These are phyloP conservation scores for Ganoderma boninense DNA, from an alignment of 1,284 basidiomycete genomes.

Conservation along the genomic window DNA sequence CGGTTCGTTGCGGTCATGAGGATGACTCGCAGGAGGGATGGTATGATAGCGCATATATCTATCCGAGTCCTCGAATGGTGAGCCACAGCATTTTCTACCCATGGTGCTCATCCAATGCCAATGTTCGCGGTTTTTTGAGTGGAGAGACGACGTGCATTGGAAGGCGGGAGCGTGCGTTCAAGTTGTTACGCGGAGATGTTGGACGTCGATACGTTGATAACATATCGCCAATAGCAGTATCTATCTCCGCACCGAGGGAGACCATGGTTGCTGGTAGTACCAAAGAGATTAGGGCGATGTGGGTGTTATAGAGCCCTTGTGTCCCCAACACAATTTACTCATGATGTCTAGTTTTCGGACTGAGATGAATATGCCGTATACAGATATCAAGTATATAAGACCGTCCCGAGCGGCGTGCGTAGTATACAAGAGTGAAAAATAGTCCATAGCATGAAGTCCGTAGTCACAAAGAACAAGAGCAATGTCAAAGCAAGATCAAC, in stretches of 20 bases:
- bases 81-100: not conserved
- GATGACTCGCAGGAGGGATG: not conserved
- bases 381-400: not conserved
- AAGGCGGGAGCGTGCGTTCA: no score
- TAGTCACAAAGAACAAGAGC: not conserved
- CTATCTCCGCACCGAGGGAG: no score
- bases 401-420: not conserved
- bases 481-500: conserved; percentile 5
- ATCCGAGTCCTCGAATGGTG: not conserved
- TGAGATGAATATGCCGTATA: not conserved
- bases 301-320: no score
- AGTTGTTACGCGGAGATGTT: no score
- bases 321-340: not conserved
- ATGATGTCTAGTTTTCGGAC: not conserved
- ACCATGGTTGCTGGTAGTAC: not conserved
- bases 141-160: no score
- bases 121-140: no score
- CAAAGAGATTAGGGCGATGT: not conserved
- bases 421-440: not conserved
- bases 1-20: not conserved
- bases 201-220: no score
- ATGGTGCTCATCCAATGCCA: not conserved
- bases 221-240: no score
- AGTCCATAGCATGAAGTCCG: not conserved
- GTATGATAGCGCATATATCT: not conserved